Percentiles rank a stretch among this genome's conserved stretches.
phyloP scores from a whole-genome alignment of 2,329 filamentous ascomycete species.

The Scedosporium minutisporum region DNA sequence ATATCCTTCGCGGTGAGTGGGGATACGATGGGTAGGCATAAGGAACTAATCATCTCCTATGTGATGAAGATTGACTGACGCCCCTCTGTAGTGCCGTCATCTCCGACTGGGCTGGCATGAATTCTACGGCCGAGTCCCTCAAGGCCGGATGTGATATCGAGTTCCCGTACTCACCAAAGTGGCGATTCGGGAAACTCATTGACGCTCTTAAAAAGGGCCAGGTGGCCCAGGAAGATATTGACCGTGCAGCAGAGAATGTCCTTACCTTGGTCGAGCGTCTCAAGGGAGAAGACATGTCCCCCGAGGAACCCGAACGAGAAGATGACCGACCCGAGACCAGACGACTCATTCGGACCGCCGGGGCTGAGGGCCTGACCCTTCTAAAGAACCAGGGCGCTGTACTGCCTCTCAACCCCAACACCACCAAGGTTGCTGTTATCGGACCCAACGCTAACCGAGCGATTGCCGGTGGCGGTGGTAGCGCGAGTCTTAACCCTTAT shows the following conservation, averaged over 20 bases:
- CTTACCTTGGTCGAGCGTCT: slow-evolving; percentile 51
- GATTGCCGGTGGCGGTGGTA: slow-evolving; percentile 59
- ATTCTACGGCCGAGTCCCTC: slow-evolving; percentile 46
- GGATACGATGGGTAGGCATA: slow-evolving; percentile 44
- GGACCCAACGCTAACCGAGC: slow-evolving; percentile 58
- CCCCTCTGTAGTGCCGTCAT: slow-evolving; percentile 29
- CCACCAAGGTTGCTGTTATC: slow-evolving; percentile 53
- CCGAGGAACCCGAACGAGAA: slow-evolving; percentile 47
- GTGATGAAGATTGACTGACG: background rate
- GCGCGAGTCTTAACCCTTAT: slow-evolving; percentile 59
- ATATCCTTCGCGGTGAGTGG: slow-evolving; percentile 53
- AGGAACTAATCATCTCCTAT: background rate
- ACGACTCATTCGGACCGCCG: slow-evolving; percentile 49
- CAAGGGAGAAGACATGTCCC: slow-evolving; percentile 47
- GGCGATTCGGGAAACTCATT: slow-evolving; percentile 48
- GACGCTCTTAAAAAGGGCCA: slow-evolving; percentile 38
- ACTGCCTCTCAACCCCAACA: slow-evolving; percentile 46
- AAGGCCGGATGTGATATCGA: slow-evolving; percentile 48
- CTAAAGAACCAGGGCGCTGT: slow-evolving; percentile 52
- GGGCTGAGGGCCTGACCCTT: slow-evolving; percentile 52
- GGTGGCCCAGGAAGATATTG: slow-evolving; percentile 38
- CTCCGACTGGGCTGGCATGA: slow-evolving; percentile 50
- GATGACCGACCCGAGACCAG: slow-evolving; percentile 49
- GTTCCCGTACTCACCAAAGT: slow-evolving; percentile 46
- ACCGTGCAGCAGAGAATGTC: slow-evolving; percentile 50